phyloP scores from a whole-genome alignment of 2,329 filamentous ascomycete genomes.

The Fusarium avenaceum region DNA sequence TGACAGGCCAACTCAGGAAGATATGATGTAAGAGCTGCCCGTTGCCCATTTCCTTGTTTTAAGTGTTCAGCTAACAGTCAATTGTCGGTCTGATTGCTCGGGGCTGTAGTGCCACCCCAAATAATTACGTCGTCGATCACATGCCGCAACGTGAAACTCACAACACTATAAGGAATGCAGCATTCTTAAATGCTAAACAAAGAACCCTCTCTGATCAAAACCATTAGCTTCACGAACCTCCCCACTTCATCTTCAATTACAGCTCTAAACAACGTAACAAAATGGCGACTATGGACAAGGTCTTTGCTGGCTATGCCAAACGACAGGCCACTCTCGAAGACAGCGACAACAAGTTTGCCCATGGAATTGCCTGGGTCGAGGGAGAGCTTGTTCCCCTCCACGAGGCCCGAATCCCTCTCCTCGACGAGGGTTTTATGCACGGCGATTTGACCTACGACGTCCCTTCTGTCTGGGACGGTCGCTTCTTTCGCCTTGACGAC shows the following conservation, averaged over 20 bases:
- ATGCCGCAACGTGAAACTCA: too few relatives aligned
- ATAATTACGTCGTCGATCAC: too few relatives aligned
- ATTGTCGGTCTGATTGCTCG: too few relatives aligned
- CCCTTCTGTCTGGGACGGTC: constrained; percentile 64
- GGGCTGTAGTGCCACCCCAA: too few relatives aligned
- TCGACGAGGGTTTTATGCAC: constrained; percentile 66
- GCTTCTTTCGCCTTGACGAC: constrained; percentile 65
- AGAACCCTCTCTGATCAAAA: too few relatives aligned
- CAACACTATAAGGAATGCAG: too few relatives aligned
- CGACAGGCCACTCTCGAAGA: constrained; percentile 46
- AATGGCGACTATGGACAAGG: constrained; percentile 61
- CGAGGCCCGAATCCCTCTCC: constrained; percentile 63
- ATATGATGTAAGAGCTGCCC: too few relatives aligned
- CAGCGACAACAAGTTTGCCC: constrained; percentile 39
- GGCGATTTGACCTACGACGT: constrained; percentile 67
- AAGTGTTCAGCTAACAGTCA: too few relatives aligned
- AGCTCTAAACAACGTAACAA: background rate
- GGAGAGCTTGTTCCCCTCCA: constrained; percentile 58
- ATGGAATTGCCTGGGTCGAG: constrained; percentile 63
- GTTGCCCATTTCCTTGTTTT: too few relatives aligned
- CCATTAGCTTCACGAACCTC: too few relatives aligned
- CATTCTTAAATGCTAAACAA: too few relatives aligned
- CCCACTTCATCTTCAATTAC: background rate
- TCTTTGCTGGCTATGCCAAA: constrained; percentile 56
- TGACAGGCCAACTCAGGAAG: too few relatives aligned